Conservation (phyloP, 257 asterid species). For the Linderniella brevidens region DNA sequence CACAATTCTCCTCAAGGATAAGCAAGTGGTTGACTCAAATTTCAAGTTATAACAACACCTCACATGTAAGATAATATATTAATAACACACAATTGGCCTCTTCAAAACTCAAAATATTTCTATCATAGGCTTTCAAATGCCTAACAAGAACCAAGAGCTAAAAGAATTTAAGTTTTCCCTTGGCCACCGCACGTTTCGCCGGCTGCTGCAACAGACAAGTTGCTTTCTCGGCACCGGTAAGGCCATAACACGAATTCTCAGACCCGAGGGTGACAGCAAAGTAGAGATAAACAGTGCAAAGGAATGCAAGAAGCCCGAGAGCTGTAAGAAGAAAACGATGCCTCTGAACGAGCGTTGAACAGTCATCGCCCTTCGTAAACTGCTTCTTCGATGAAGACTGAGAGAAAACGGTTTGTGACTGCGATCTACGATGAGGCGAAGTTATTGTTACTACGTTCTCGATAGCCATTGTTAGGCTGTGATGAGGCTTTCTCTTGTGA, state of each 20-base stretch:
- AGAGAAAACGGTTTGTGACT: constrained; percentile 41
- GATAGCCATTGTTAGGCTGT: constrained; percentile 20
- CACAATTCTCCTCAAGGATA: too few relatives aligned
- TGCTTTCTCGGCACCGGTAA: constrained; percentile 29
- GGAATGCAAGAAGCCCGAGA: constrained; percentile 33
- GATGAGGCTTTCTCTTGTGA: background rate
- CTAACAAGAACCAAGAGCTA: constrained; percentile 9
- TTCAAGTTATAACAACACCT: too few relatives aligned
- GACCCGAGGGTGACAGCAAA: constrained; percentile 55
- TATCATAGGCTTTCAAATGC: too few relatives aligned
- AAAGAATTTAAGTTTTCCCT: constrained; percentile 48
- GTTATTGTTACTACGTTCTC: constrained; percentile 42
- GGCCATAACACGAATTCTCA: constrained; percentile 25
- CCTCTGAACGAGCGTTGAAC: constrained; percentile 34
- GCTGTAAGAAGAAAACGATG: constrained; percentile 57
- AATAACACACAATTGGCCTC: too few relatives aligned
- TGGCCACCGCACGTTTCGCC: constrained; percentile 18
- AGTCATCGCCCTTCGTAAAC: constrained; percentile 22
- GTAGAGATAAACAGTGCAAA: constrained; percentile 63
- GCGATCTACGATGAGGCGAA: constrained; percentile 61
- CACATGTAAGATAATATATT: too few relatives aligned
- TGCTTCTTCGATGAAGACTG: constrained; percentile 22
- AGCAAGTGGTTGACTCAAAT: too few relatives aligned
- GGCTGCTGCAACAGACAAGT: constrained; percentile 29
- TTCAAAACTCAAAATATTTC: too few relatives aligned